Base-by-base conservation (phyloP, 805 yeast species). In the Myxozyma melibiosi region DNA sequence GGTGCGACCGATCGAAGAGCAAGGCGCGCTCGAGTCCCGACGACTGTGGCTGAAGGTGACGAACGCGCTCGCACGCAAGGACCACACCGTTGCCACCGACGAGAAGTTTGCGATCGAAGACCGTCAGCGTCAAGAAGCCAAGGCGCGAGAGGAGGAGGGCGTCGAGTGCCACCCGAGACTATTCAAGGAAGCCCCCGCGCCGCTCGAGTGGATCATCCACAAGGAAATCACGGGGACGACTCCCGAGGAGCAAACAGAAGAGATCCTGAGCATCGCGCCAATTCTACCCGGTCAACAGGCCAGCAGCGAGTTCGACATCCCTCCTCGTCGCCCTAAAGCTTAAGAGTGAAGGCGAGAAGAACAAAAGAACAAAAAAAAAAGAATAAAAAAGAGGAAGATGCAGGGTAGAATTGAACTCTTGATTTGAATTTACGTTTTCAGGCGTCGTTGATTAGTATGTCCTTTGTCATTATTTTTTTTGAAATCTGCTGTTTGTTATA, bases 41-140 rank as follows among this genome's bases (percentile, higher is more conserved):
- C 82, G 79, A 55, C 74, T 94, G 45, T 94, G 99, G 99, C 74
- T 80, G 44, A 78, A 84, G 39, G 96, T 95, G 1, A 80, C 88
- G 11, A 83, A 82, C 61, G 97, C 96, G 0, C 76, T 94, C n/a
- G 86, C 86, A 2, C 70, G 76, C 37, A 80, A 96, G 63, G 83
- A 94, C 70, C 99, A 94, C 71, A 79, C 76, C 16, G 74, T 77
- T 2, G 98, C 98, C 0, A 94, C 99, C 0, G 86, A 84, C 30
- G 96, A 90, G 69, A 94, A 94, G 73, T 86, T 77, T 68, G 81
- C 82, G 65, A 89, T 94, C 53, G 99, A 94, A 73, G 87, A 89
- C 59, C 78, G 78, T n/a, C 99, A 94, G 74, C 81, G 99, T 70
- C 73, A 74, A 18, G 73, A 77, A 40, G 90, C 96, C 14, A 86